Evolutionary conservation across 2,329 filamentous ascomycete genomes (phyloP), one percentile per base, ranked within the genome.

Genomic region (Penicillium sp.): DNA sequence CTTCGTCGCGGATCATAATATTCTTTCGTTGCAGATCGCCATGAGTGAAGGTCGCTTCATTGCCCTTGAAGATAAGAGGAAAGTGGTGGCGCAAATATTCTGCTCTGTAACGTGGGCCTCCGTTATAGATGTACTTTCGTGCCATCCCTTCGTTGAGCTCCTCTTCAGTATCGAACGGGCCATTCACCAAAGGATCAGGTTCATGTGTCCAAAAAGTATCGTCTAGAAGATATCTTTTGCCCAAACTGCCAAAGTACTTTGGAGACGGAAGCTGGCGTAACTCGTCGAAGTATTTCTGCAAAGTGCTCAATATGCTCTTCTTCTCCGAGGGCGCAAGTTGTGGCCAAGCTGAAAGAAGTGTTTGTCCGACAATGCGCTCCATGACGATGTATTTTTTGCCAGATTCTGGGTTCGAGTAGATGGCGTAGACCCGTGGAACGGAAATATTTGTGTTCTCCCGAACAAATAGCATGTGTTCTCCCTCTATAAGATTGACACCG

Each of bases 401-500:
- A 9, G 53, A 52, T 9, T 56, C 45, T 5, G 42, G 10, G 18
- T 62, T 49, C 13, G 50, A 44, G 47, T 63, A 68, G 44, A 69
- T 53, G 9, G 68, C 66, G 45, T 62, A 70, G 18, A 71, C 61
- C 13, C 48, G 55, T 18, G 66, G 67, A n/a, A 69, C 58, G 18
- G 44, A 50, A 6, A 69, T 45, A 39, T 41, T 56, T 18, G 63
- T 65, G 12, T 49, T 42, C 37, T 56, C 47, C 27, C 49, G 45
- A 23, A 66, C 59, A 50, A 67, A 67, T 2, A 66, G 49, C 65
- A 69, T 67, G 44, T 64, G 68, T 42, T 63, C 54, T 25, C 63
- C 64, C 57, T 70, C 65, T 10, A 62, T 46, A 6, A 66, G 54
- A 27, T 59, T 45, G 39, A 67, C 45, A 7, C 49, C 41, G 13